Conservation (phyloP, 2,329 filamentous ascomycete genomes). For the Cordyceps sp. region DNA sequence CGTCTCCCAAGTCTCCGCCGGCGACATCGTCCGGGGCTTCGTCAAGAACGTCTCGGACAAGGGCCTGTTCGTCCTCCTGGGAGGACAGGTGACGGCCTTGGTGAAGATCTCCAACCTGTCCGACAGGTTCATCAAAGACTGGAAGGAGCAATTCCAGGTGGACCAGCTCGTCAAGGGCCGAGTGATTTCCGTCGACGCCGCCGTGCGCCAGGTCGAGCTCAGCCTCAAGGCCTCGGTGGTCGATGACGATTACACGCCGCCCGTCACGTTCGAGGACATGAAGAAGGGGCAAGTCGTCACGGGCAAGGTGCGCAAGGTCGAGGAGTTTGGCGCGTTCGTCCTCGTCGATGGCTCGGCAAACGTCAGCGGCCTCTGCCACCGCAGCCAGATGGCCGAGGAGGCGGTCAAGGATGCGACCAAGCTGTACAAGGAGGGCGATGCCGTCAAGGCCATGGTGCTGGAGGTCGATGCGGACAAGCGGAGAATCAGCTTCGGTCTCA, state of each 20-base stretch:
- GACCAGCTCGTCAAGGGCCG: slow-evolving; percentile 87
- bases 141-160: slow-evolving; percentile 76
- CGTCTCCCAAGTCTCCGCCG: slow-evolving; percentile 53
- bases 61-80: slow-evolving; percentile 73
- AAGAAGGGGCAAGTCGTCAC: slow-evolving; percentile 68
- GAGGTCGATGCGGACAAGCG: slow-evolving; percentile 59
- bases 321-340: slow-evolving; percentile 91
- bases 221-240: slow-evolving; percentile 75
- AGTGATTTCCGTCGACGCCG: slow-evolving; percentile 53
- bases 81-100: slow-evolving; percentile 64
- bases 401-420: slow-evolving; percentile 70
- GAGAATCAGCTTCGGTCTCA: slow-evolving; percentile 77
- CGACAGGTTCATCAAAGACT: slow-evolving; percentile 84
- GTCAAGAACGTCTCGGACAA: slow-evolving; percentile 81
- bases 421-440: slow-evolving; percentile 77
- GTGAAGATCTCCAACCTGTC: slow-evolving; percentile 80
- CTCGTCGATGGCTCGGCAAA: slow-evolving; percentile 75
- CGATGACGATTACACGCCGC: slow-evolving; percentile 61
- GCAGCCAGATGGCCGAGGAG: slow-evolving; percentile 79
- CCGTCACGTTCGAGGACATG: slow-evolving; percentile 59
- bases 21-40: slow-evolving; percentile 77
- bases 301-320: slow-evolving; percentile 82
- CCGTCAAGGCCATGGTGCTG: slow-evolving; percentile 82
- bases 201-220: slow-evolving; percentile 60
- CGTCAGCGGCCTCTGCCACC: slow-evolving; percentile 84